Evolutionary conservation across 1,284 basidiomycete genomes (phyloP), one percentile per base, ranked within the genome.

Genomic region (Rhizoctonia solani): DNA sequence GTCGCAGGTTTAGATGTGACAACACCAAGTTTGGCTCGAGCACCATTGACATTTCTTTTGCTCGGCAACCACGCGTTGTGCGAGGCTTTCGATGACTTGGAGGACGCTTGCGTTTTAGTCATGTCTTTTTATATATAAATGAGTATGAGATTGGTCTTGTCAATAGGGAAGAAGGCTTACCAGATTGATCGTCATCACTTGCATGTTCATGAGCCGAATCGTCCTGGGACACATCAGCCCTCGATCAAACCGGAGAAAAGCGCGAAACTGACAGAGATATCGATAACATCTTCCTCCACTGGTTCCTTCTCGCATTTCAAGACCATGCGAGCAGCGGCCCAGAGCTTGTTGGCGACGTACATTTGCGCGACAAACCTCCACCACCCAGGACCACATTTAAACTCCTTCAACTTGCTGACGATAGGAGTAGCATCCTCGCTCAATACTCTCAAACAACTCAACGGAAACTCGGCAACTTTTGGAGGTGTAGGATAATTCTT

Each of bases 301-400:
- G 37, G 47, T 6, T 44, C 37, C n/a, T 65, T 50, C 58, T 63
- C 52, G 46, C 47, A 46, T 49, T 65, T 65, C n/a, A n/a, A 50
- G 13, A 65, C 53, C 4, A 42, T 42, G 49, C 53, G 59, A 16
- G 59, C 59, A n/a, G 59, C 32, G 1, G 59, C 27, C 59, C 59
- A 65, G 49, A 65, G 46, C 59, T 65, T 65, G 37, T 65, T 65
- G 32, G 49, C 5, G 13, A 65, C 59, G 37, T 65, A 65, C 59
- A 65, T 65, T 32, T 65, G 59, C 9, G 59, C 59, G 34, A 65
- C 59, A 53, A 65, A 65, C 34, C 59, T 25, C 59, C 59, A 65
- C 59, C 59, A 65, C 5, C 34, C 41, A 4, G 49, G 59, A 47
- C n/a, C 59, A 42, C 59, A 65, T 37, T 65, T 23, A 44, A 53